Evolutionary conservation across 164 flowering plant species (phyloP).

Genomic region (Annona cherimola): DNA sequence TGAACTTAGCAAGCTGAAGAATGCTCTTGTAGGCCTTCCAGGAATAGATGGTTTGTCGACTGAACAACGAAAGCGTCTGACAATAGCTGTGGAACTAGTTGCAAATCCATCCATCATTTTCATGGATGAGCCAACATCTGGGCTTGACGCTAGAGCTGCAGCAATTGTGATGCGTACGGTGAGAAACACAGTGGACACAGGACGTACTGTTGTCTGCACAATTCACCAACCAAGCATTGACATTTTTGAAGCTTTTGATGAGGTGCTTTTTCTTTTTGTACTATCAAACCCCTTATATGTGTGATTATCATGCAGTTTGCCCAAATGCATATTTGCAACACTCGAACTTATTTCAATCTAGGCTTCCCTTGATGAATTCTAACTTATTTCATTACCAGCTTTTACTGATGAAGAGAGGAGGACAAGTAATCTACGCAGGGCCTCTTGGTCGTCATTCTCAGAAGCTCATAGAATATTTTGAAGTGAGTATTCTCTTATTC

Average conservation of each 20-base stretch:
- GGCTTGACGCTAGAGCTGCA: conserved; percentile 67
- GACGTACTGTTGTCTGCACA: conserved; percentile 73
- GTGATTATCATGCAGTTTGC: neutral
- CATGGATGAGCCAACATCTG: conserved; percentile 75
- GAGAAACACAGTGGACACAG: conserved; percentile 66
- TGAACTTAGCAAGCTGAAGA: conserved; percentile 39
- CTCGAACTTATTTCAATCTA: neutral
- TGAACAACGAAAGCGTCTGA: conserved; percentile 69
- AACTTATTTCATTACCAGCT: conserved; percentile 31
- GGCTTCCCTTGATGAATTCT: no score
- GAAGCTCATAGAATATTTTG: conserved; percentile 66
- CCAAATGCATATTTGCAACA: neutral
- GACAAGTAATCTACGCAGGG: conserved; percentile 72
- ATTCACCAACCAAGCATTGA: conserved; percentile 77
- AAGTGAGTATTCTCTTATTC: conserved; percentile 35
- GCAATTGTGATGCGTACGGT: conserved; percentile 75
- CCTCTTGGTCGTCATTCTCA: conserved; percentile 60
- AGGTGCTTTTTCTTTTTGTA: conserved; percentile 29
- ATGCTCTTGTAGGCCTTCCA: conserved; percentile 62
- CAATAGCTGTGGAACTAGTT: conserved; percentile 69
- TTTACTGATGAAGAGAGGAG: conserved; percentile 83
- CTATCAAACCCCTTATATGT: neutral
- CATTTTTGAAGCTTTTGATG: conserved; percentile 77
- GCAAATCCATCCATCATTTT: conserved; percentile 73
- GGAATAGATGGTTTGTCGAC: conserved; percentile 63